Evolutionary conservation across 2,329 filamentous ascomycete genomes (phyloP), one percentile per base, ranked within the genome.

Genomic region (Trichoderma sp.): DNA sequence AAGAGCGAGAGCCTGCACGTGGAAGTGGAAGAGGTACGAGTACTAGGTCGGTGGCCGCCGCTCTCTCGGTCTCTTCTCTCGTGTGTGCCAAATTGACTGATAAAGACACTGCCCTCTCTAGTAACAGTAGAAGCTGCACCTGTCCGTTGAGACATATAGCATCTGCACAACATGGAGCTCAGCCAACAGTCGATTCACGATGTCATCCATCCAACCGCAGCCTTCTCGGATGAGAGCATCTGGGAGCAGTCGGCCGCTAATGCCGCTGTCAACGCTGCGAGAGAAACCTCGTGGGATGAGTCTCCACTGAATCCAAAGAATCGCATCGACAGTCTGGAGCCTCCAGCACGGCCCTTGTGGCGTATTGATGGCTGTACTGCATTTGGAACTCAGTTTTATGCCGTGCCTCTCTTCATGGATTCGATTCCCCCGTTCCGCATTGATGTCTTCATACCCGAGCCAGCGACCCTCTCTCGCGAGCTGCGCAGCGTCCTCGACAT

Each of bases 281-380:
- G n/a, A 34, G 66, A 73, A 32, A 53, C 60, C 32, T 39, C 75
- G 15, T 90, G 88, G 88, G 77, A 79, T 14, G 73, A 77, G 3
- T 90, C 88, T 6, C 79, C 82, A 53, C 81, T 90, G 56, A 90
- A 90, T 73, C 88, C 88, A 8, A 89, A 88, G 77, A 90, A 89
- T 75, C 84, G 88, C 72, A 86, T 90, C 76, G 84, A 90, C 76
- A 88, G 86, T 73, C 83, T 90, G 18, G 83, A 82, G 3, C 78
- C 81, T 8, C 83, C 83, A 2, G 64, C 75, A 15, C 75, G 79
- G 0, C 83, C 87, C 2, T 78, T 87, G 8, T 91, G 88, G 88
- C 84, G 86, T 39, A 85, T 91, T 62, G 88, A 90, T 74, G 88
- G 88, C 63, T 87, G 85, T 75, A 86, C 86, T 26, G 86, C 84